Base-by-base conservation (phyloP, 2,329 filamentous ascomycete genomes). In the Berkeleyomyces basicola region DNA sequence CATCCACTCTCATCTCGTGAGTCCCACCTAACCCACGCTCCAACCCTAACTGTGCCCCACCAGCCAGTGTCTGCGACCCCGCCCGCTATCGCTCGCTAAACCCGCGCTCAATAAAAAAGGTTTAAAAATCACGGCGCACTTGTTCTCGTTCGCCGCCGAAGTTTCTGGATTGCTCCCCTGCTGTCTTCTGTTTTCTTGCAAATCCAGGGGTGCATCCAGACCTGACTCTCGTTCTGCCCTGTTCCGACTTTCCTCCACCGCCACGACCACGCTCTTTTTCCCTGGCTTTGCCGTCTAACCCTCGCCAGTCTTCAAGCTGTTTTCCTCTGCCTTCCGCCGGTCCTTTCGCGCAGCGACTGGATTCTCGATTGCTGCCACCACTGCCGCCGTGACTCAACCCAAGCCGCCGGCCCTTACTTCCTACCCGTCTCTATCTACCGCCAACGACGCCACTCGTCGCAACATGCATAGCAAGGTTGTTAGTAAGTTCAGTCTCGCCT, bases 401-500 rank as follows among this genome's bases (percentile, higher is more conserved):
- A 47, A 58, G 23, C 55, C 47, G n/a, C 43, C 61, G 14, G 36
- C 55, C 9, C 60, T 43, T 16, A 37, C 42, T 40, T 61, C 44
- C 23, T 57, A 55, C 44, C 58, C 61, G 14, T 44, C 58, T 37
- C 42, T 43, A 49, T 51, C 53, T n/a, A 16, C 49, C 37, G 49
- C 51, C 33, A 49, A 40, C 49, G 39, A 64, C 31, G 37, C 44
- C 47, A 4, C 49, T 11, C 59, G 46, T 40, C 46, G 39, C 42
- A 65, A 81, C 72, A 95, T 96, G 86, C 93, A 97, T 76, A 88
- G 82, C 77, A 93, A 92, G 76, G 86, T 96, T 70, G 88, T 96
- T 72, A 90, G 86, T 88, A 80, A 72, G 84, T 87, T 59, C 58
- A 59, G 49, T 14, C n/a, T 40, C 37, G 37, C 4, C 10, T 16